phyloP scores from a whole-genome alignment of 768 basidiomycete genomes.

The Trametes villosa region DNA sequence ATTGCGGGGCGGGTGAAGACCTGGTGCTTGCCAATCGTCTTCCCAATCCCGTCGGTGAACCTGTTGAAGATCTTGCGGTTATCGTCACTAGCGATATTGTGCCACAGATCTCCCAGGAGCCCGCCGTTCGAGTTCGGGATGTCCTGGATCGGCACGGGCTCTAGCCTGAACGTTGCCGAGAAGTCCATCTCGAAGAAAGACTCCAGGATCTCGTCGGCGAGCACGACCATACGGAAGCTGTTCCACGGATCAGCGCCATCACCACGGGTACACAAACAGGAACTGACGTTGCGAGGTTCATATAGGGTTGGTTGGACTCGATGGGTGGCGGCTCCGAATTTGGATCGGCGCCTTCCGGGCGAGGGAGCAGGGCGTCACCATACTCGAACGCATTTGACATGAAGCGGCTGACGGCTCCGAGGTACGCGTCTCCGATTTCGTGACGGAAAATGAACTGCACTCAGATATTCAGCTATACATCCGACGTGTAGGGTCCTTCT shows the following conservation, averaged over 20 bases:
- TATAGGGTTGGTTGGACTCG: constrained; percentile 85
- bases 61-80: constrained; percentile 95
- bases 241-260: not conserved
- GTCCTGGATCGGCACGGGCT: constrained; percentile 70
- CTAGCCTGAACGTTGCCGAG: constrained; percentile 83
- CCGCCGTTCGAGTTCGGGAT: constrained; percentile 61
- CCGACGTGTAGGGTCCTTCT: not conserved
- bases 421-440: constrained; percentile 94
- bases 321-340: constrained; percentile 48
- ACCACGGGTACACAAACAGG: not conserved
- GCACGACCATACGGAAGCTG: constrained; percentile 98
- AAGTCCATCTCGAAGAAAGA: constrained; percentile 96
- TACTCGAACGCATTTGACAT: constrained; percentile 99
- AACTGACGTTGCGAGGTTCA: constrained; percentile 84
- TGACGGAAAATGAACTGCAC: constrained; percentile 95
- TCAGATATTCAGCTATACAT: not conserved
- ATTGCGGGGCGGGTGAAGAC: constrained; percentile 82
- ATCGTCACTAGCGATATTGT: constrained; percentile 84
- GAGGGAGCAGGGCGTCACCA: constrained; percentile 87
- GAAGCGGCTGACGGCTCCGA: constrained; percentile 95
- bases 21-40: constrained; percentile 93
- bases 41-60: constrained; percentile 92
- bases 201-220: constrained; percentile 95
- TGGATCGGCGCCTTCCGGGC: constrained; percentile 42
- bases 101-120: constrained; percentile 84